Conservation (phyloP, 768 basidiomycete species). For the Fistulinella prunicolor region DNA sequence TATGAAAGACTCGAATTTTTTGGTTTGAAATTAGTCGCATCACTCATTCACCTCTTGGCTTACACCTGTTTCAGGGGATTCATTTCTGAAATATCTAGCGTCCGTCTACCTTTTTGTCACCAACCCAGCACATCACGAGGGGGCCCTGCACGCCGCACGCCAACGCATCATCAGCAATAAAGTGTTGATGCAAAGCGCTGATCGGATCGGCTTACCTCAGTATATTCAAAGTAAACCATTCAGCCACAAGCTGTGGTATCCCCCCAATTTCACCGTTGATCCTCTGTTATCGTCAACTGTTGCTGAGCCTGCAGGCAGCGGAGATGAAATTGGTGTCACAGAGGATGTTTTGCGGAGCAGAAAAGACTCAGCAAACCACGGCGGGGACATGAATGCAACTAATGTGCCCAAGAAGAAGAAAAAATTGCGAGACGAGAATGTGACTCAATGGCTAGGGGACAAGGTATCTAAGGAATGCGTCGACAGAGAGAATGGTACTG, state of each 20-base stretch:
- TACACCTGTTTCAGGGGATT: conserved; percentile 51
- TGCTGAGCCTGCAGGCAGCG: conserved; percentile 25
- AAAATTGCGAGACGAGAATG: conserved; percentile 39
- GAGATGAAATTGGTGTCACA: conserved; percentile 28
- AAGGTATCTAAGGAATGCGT: conserved; percentile 48
- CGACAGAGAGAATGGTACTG: conserved; percentile 6
- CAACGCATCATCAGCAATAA: conserved; percentile 76
- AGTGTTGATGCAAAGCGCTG: conserved; percentile 54
- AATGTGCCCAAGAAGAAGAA: conserved; percentile 37
- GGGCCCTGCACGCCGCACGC: conserved; percentile 62
- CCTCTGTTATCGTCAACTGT: conserved; percentile 15
- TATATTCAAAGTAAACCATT: conserved; percentile 76
- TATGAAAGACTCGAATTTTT: conserved; percentile 85
- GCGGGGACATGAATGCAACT: conserved; percentile 6
- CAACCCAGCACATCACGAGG: conserved; percentile 62
- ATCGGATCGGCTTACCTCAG: conserved; percentile 57
- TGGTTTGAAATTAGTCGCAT: conserved; percentile 42
- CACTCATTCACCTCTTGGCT: conserved; percentile 21
- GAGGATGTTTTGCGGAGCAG: conserved; percentile 8
- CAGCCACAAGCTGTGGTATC: conserved; percentile 62
- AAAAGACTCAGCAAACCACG: conserved; percentile 12
- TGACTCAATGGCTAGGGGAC: conserved; percentile 65
- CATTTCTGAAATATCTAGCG: conserved; percentile 77
- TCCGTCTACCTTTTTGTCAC: conserved; percentile 74
- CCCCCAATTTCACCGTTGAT: conserved; percentile 41